phyloP scores from a whole-genome alignment of 768 basidiomycete genomes.

The Boletales sp. region DNA sequence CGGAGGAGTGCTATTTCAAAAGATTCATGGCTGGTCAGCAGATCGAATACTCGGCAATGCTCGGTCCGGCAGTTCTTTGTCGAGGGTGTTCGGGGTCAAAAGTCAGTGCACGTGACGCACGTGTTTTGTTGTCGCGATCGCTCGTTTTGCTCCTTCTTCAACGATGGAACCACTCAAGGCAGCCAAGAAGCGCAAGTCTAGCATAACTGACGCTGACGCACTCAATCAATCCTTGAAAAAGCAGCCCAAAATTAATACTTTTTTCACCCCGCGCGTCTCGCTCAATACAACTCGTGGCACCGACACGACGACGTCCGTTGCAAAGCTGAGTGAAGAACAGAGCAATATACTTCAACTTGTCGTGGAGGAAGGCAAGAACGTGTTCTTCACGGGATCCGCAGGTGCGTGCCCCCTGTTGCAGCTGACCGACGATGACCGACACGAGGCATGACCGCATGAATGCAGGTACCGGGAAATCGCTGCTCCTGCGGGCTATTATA shows the following conservation, averaged over 20 bases:
- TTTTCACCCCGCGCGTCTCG: constrained; percentile 27
- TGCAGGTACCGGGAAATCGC: constrained; percentile 62
- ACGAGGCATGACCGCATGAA: constrained; percentile 14
- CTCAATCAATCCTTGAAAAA: constrained; percentile 5
- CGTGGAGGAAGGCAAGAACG: constrained; percentile 53
- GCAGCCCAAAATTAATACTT: constrained; percentile 24
- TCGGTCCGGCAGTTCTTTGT: too few species aligned
- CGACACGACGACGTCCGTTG: constrained; percentile 27
- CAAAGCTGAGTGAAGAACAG: constrained; percentile 54
- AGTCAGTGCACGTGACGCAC: constrained; percentile 22
- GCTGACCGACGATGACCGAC: too few species aligned
- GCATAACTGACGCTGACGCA: background rate
- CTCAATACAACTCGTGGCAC: constrained; percentile 28
- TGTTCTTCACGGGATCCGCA: constrained; percentile 71
- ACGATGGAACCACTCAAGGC: constrained; percentile 6
- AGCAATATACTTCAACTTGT: constrained; percentile 46
- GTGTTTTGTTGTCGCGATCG: constrained; percentile 17
- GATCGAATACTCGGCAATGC: too few species aligned
- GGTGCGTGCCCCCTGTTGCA: constrained; percentile 34
- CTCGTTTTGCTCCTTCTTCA: background rate
- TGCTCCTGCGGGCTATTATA: constrained; percentile 58
- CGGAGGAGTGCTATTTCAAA: too few species aligned
- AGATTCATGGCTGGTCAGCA: too few species aligned
- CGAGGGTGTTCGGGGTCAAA: background rate
- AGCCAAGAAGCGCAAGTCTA: constrained; percentile 23